These are phyloP conservation scores for Saccharomyces hybrid DNA, from an alignment of 1,139 yeast species.

Conservation along the genomic window DNA sequence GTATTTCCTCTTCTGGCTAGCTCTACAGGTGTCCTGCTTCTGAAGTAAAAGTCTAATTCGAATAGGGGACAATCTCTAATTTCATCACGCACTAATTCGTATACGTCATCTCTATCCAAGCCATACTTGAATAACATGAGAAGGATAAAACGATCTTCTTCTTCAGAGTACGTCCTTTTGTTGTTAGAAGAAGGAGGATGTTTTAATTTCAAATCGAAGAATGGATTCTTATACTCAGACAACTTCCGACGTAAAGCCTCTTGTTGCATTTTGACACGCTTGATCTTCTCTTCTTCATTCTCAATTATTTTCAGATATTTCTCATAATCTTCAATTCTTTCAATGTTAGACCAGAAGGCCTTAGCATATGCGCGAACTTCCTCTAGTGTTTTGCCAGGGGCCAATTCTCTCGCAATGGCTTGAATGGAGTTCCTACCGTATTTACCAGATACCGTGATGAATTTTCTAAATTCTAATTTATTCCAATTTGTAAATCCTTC, in stretches of 20 bases:
- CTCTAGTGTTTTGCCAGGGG: constrained; percentile 49
- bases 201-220: constrained; percentile 54
- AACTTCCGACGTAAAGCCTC: constrained; percentile 61
- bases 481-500: constrained; percentile 65
- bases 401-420: constrained; percentile 57
- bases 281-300: constrained; percentile 65
- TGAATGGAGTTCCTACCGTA: constrained; percentile 61
- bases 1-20: constrained; percentile 63
- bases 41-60: constrained; percentile 65
- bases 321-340: constrained; percentile 67
- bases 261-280: constrained; percentile 51
- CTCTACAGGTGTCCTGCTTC: constrained; percentile 58
- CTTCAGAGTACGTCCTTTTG: constrained; percentile 58
- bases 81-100: constrained; percentile 54
- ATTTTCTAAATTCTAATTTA: constrained; percentile 63
- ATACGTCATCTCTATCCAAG: constrained; percentile 54
- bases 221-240: constrained; percentile 52
- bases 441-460: constrained; percentile 52
- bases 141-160: constrained; percentile 64
- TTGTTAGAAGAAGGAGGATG: constrained; percentile 56
- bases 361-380: constrained; percentile 61
- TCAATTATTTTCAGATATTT: constrained; percentile 60
- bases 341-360: constrained; percentile 58
- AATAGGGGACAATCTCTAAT: constrained; percentile 56
- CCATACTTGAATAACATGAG: constrained; percentile 62